Evolutionary conservation across 2,329 filamentous ascomycete species (phyloP), one percentile per base, ranked within the genome.

Genomic region (Colletotrichum ledebouriae): DNA sequence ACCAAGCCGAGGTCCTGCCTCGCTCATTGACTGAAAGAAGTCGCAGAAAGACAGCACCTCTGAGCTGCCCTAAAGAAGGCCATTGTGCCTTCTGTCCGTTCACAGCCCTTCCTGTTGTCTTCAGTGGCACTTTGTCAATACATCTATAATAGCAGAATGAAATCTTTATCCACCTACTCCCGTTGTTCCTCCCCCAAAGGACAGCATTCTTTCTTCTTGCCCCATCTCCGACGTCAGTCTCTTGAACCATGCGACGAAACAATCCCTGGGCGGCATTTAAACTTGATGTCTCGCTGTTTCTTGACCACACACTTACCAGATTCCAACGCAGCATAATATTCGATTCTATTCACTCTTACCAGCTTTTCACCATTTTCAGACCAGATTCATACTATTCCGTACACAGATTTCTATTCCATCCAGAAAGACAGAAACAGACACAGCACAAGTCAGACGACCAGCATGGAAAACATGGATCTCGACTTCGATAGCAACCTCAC

Each of bases 121-220:
- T 17, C 12, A 22, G 10, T 37, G 41, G 17, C 34, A 33, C n/a
- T 53, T 61, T 29, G 34, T 44, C n/a, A 22, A 20, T 52, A 33
- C 49, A 34, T 52, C 47, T 25, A 52, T 34, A 22, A 61, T 52
- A 34, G 37, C 47, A 53, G 17, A 49, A 33, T 52, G 20, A 44
- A 25, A 53, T 52, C 59, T 61, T 61, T 61, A 39, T 29, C 6
- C 15, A 11, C 6, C 13, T 13, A 41, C 11, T 29, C n/a, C 13
- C 37, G 37, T 15, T 39, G 37, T 15, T 15, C 37, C 37, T 15
- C 49, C 29, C 29, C 49, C 25, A 52, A 52, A 29, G 33, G 49
- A 33, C 25, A 33, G 29, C 33, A n/a, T 3, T 13, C 49, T 52
- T 52, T 52, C 47, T 52, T 52, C 15, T 3, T 39, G 13, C 37